Evolutionary conservation across 1,284 basidiomycete genomes (phyloP).

Genomic region (Pseudozyma sp.): DNA sequence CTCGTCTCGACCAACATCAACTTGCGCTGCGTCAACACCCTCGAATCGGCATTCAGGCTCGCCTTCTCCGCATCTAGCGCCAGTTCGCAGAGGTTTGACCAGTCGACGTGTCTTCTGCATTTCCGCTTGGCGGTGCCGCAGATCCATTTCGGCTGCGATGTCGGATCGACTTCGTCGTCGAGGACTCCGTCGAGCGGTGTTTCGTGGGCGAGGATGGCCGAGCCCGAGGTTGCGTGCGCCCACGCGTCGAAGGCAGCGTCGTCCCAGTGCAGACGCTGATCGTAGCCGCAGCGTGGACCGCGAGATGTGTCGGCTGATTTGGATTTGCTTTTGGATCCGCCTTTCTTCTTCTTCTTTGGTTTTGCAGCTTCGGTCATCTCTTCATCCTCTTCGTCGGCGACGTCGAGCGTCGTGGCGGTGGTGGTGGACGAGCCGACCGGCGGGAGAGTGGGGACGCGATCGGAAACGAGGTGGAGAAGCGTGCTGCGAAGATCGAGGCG

Average conservation of each 20-base stretch:
- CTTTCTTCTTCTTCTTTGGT: constrained; percentile 24
- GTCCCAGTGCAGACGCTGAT: constrained; percentile 44
- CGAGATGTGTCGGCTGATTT: constrained; percentile 13
- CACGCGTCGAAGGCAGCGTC: constrained; percentile 30
- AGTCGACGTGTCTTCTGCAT: constrained; percentile 45
- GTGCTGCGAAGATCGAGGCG: constrained; percentile 40
- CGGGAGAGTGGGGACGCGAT: constrained; percentile 33
- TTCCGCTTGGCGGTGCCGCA: constrained; percentile 43
- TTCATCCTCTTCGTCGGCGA: constrained; percentile 9
- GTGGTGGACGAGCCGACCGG: constrained; percentile 21
- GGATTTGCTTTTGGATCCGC: constrained; percentile 7
- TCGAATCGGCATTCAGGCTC: constrained; percentile 31
- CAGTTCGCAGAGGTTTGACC: constrained; percentile 43
- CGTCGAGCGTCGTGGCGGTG: background rate
- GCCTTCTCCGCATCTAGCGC: constrained; percentile 40
- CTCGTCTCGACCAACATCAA: constrained; percentile 14
- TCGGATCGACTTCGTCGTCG: constrained; percentile 9
- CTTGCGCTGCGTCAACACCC: constrained; percentile 22
- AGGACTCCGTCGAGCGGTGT: constrained; percentile 25
- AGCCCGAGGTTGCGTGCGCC: constrained; percentile 13
- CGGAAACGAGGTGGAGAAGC: constrained; percentile 39
- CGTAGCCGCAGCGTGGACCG: constrained; percentile 50
- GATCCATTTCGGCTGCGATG: constrained; percentile 2
- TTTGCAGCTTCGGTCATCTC: constrained; percentile 15
- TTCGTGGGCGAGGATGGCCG: constrained; percentile 23